Evolutionary conservation across 768 basidiomycete genomes (phyloP).

Genomic region (Myochromella boudieri): DNA sequence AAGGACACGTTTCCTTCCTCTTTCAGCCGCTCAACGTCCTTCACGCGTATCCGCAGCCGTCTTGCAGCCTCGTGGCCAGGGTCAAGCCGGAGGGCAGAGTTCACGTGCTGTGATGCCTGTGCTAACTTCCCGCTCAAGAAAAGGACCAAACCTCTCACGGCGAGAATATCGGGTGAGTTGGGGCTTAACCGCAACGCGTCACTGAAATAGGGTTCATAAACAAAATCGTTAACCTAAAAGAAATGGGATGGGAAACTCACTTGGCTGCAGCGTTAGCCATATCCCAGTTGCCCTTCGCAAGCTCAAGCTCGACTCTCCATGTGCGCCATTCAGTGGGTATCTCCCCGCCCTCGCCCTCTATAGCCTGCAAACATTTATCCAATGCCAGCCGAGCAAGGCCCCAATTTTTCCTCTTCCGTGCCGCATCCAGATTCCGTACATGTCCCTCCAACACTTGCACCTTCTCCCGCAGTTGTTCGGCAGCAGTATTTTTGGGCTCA

Average conservation of each 20-base stretch:
- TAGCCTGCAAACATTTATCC: slow-evolving; percentile 71
- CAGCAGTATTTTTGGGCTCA: slow-evolving; percentile 62
- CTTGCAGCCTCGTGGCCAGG: slow-evolving; percentile 74
- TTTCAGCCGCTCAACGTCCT: slow-evolving; percentile 79
- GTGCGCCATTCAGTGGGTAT: slow-evolving; percentile 78
- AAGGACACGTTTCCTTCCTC: slow-evolving; percentile 84
- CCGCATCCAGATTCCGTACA: slow-evolving; percentile 59
- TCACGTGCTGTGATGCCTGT: slow-evolving; percentile 68
- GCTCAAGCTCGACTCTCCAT: slow-evolving; percentile 77
- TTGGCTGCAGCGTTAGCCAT: slow-evolving; percentile 73
- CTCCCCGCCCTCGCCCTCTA: slow-evolving; percentile 75
- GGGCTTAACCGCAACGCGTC: slow-evolving; percentile 72
- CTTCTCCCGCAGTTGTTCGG: slow-evolving; percentile 60
- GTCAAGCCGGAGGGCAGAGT: slow-evolving; percentile 73
- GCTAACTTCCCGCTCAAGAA: slow-evolving; percentile 73
- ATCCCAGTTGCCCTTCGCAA: slow-evolving; percentile 71
- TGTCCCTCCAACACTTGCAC: slow-evolving; percentile 64
- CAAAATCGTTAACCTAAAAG: background rate
- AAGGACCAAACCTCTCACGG: slow-evolving; percentile 75
- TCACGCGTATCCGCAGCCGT: slow-evolving; percentile 73
- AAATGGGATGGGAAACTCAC: slow-evolving; percentile 39
- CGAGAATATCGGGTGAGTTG: slow-evolving; percentile 78
- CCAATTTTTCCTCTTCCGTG: slow-evolving; percentile 67
- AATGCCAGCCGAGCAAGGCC: slow-evolving; percentile 75
- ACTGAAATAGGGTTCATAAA: slow-evolving; percentile 33